A percentile compares a stretch with the other conserved stretches of the same genome.
These are phyloP conservation scores for Nannizziopsis barbatae DNA, from an alignment of 2,329 filamentous ascomycete genomes.

Conservation along the genomic window DNA sequence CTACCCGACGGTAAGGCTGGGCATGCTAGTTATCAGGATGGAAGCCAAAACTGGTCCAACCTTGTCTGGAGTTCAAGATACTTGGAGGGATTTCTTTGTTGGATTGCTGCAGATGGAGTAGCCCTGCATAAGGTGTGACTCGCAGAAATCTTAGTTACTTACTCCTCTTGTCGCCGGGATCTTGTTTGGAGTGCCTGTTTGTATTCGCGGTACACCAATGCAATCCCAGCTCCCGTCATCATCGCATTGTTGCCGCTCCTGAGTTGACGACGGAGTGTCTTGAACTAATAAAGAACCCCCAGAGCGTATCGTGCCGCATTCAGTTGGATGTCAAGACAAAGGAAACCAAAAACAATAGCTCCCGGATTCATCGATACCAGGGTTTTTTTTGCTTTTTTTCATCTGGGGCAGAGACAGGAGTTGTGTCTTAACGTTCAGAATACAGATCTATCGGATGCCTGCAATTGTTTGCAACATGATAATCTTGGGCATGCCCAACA, in stretches of 20 bases:
- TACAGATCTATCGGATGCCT: slow-evolving; percentile 13
- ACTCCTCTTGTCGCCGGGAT: neutral
- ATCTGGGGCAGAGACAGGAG: slow-evolving; percentile 1
- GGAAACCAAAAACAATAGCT: slow-evolving; percentile 24
- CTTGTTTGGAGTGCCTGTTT: slow-evolving; percentile 13
- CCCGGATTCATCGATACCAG: slow-evolving; percentile 6
- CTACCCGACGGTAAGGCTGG: neutral
- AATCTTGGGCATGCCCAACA: slow-evolving; percentile 12
- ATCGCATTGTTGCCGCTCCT: slow-evolving; percentile 25
- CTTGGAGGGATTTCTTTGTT: slow-evolving; percentile 8
- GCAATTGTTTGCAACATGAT: slow-evolving; percentile 18
- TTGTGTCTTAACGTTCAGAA: neutral
- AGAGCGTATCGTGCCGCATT: slow-evolving; percentile 24
- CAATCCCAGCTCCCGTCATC: slow-evolving; percentile 18
- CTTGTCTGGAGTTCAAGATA: neutral
- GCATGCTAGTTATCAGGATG: neutral
- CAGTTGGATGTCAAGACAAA: slow-evolving; percentile 23
- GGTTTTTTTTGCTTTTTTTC: slow-evolving; percentile 5
- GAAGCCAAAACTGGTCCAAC: neutral
- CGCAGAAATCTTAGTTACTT: slow-evolving; percentile 6
- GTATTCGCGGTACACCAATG: slow-evolving; percentile 19
- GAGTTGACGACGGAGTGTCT: slow-evolving; percentile 23
- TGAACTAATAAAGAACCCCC: slow-evolving; percentile 16
- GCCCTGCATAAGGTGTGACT: slow-evolving; percentile 7
- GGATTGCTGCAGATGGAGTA: slow-evolving; percentile 3